These are phyloP conservation scores for Erodium chrysanthum DNA, from an alignment of 441 rosid species.

Conservation along the genomic window DNA sequence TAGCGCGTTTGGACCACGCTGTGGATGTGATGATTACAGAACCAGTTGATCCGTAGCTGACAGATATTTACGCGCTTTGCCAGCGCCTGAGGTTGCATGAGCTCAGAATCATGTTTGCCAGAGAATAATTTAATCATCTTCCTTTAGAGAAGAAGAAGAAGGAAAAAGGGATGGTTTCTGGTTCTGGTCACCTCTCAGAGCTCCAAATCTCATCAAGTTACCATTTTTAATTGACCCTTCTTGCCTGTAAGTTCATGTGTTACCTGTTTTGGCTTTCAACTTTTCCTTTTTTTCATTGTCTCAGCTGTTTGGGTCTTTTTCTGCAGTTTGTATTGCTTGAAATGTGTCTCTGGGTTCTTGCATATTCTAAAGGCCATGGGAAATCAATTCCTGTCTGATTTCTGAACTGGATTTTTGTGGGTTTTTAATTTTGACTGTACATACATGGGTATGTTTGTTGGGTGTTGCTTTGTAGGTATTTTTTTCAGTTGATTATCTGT, in stretches of 20 bases:
- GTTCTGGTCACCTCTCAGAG: constrained; percentile 10
- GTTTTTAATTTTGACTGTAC: constrained; percentile 4
- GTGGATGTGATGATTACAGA: neutral
- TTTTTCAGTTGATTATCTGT: neutral
- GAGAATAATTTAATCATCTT: neutral
- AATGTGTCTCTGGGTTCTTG: constrained; percentile 9
- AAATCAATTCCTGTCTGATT: constrained; percentile 7
- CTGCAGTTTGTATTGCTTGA: neutral
- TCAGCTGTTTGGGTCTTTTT: constrained; percentile 7
- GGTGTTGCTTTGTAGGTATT: constrained; percentile 10
- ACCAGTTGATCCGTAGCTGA: neutral
- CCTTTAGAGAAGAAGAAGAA: neutral
- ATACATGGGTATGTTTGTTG: neutral
- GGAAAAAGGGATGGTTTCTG: neutral
- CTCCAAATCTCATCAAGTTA: constrained; percentile 15
- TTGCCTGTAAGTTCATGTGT: constrained; percentile 3
- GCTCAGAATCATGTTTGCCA: constrained; percentile 1
- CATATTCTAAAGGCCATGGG: neutral
- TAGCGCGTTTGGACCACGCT: neutral
- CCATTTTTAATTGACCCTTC: constrained; percentile 4
- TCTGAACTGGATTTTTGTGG: constrained; percentile 8
- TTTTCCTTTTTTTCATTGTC: neutral
- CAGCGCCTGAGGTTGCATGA: constrained; percentile 1
- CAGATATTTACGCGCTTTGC: neutral
- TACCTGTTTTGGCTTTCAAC: neutral